These are phyloP conservation scores for Zoysia pacifica DNA, from an alignment of 176 grass and related monocot genomes.

Conservation along the genomic window DNA sequence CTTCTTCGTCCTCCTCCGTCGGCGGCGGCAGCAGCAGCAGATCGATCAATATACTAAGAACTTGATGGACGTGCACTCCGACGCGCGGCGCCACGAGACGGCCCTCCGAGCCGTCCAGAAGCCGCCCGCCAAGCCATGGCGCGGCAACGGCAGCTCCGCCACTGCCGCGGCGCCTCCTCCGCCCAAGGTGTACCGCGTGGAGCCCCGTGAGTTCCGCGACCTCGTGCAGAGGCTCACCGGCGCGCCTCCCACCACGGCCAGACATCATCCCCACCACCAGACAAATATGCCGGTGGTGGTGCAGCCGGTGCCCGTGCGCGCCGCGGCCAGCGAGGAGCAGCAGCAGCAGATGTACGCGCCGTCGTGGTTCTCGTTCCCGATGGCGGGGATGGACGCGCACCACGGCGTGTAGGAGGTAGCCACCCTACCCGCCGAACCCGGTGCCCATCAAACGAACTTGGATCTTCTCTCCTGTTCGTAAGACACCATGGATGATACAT, in stretches of 20 bases:
- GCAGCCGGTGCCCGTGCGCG: not conserved
- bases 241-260: not conserved
- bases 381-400: not conserved
- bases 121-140: constrained; percentile 42
- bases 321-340: not conserved
- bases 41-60: not conserved
- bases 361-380: constrained; percentile 36
- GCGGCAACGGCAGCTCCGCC: not conserved
- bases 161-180: not conserved
- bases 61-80: constrained; percentile 15
- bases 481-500: no score
- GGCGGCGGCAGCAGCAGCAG: no score
- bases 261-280: not conserved
- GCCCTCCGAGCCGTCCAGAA: constrained; percentile 43
- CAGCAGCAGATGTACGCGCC: constrained; percentile 21
- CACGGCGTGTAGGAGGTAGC: not conserved
- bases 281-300: not conserved
- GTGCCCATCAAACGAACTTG: no score
- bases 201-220: constrained; percentile 50
- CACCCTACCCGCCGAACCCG: no score
- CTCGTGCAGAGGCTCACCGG: constrained; percentile 71
- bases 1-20: not conserved
- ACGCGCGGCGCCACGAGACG: not conserved
- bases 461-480: no score
- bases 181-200: constrained; percentile 65